Evolutionary conservation across 2,329 filamentous ascomycete species (phyloP).

Genomic region (Talaromyces atroroseus): DNA sequence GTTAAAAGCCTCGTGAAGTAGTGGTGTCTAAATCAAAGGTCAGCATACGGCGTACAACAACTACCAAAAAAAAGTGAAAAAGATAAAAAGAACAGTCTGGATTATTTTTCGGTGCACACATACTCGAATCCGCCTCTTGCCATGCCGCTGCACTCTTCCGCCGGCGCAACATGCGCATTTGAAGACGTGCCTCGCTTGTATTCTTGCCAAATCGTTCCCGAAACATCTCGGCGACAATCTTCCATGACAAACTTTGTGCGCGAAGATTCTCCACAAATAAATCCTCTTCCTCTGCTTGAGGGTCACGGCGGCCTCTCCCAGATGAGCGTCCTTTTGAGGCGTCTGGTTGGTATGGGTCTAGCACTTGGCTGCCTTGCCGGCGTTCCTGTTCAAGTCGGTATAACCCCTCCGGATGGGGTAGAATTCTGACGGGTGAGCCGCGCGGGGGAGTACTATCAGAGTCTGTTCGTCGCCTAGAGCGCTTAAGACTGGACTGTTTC

Average conservation of each 20-base stretch:
- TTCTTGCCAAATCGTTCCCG: constrained; percentile 33
- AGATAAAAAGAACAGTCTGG: neutral
- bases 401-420: constrained; percentile 36
- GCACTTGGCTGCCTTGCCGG: constrained; percentile 20
- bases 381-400: constrained; percentile 35
- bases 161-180: constrained; percentile 38
- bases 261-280: constrained; percentile 34
- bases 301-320: constrained; percentile 31
- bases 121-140: constrained; percentile 42
- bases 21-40: constrained; percentile 23
- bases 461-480: constrained; percentile 20
- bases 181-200: constrained; percentile 34
- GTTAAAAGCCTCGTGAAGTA: constrained; percentile 32
- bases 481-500: constrained; percentile 18
- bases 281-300: constrained; percentile 36
- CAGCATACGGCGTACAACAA: no score
- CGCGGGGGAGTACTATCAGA: constrained; percentile 18
- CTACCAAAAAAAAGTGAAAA: no score
- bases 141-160: constrained; percentile 32
- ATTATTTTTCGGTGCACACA: constrained; percentile 18
- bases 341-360: constrained; percentile 20
- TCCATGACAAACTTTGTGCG: constrained; percentile 35
- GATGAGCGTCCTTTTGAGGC: constrained; percentile 25
- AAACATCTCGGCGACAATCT: constrained; percentile 32
- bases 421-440: constrained; percentile 31